A percentile compares a stretch with the other conserved stretches of the same genome.
These are phyloP conservation scores for Exophiala aquamarina DNA, from an alignment of 2,329 filamentous ascomycete species.

Conservation along the genomic window DNA sequence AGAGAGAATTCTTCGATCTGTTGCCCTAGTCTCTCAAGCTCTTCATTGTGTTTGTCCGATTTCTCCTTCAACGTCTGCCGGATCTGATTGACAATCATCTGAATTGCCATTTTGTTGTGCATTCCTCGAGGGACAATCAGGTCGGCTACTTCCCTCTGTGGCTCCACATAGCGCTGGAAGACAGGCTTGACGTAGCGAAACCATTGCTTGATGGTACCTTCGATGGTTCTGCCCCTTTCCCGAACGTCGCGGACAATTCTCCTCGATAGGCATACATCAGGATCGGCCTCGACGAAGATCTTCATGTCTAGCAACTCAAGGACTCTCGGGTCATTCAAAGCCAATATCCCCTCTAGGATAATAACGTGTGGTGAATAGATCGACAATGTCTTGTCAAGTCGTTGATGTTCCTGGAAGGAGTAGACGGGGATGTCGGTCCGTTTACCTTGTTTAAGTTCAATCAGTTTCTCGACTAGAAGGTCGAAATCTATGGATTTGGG, in stretches of 20 bases:
- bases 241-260: slow-evolving; percentile 84
- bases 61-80: slow-evolving; percentile 84
- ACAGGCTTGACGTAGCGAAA: slow-evolving; percentile 96
- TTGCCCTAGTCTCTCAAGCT: slow-evolving; percentile 72
- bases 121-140: slow-evolving; percentile 94
- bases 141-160: slow-evolving; percentile 74
- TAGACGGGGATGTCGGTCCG: slow-evolving; percentile 86
- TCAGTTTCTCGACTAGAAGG: slow-evolving; percentile 72
- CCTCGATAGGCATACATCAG: slow-evolving; percentile 87
- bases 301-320: slow-evolving; percentile 88
- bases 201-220: slow-evolving; percentile 98
- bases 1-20: slow-evolving; percentile 70
- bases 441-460: slow-evolving; percentile 78
- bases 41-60: slow-evolving; percentile 76
- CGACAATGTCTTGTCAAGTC: slow-evolving; percentile 74
- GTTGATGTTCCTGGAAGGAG: slow-evolving; percentile 88
- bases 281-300: slow-evolving; percentile 97
- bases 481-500: slow-evolving; percentile 96
- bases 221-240: slow-evolving; percentile 85
- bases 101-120: slow-evolving; percentile 88
- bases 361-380: slow-evolving; percentile 97
- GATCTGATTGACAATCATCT: slow-evolving; percentile 91
- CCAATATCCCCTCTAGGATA: slow-evolving; percentile 94
- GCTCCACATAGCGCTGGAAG: slow-evolving; percentile 89
- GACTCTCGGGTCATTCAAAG: slow-evolving; percentile 83